These are phyloP conservation scores for Nepenthes alata DNA, from an alignment of 179 eudicot species.

Conservation along the genomic window DNA sequence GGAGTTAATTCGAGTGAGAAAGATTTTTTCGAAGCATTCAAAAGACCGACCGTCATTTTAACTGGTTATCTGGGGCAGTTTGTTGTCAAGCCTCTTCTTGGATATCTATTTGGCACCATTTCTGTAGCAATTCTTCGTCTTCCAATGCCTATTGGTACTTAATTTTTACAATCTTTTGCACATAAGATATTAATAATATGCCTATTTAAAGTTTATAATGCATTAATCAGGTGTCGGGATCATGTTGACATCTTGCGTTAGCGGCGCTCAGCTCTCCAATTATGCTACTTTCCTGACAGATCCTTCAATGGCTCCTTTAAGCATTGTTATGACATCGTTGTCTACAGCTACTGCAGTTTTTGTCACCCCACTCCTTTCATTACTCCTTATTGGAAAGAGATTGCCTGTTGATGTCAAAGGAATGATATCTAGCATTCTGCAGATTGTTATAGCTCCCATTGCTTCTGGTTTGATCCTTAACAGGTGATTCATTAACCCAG, in stretches of 20 bases:
- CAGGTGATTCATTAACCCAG: constrained; percentile 29
- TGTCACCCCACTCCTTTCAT: constrained; percentile 70
- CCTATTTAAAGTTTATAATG: background rate
- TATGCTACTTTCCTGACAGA: constrained; percentile 89
- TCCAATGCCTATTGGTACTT: constrained; percentile 64
- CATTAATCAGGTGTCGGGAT: constrained; percentile 72
- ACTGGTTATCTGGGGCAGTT: constrained; percentile 87
- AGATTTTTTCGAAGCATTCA: constrained; percentile 85
- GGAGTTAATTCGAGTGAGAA: constrained; percentile 89
- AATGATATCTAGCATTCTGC: constrained; percentile 79
- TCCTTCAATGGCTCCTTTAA: constrained; percentile 79
- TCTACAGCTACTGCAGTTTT: constrained; percentile 87
- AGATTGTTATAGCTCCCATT: constrained; percentile 78
- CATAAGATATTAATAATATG: too few relatives aligned
- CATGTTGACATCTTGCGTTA: constrained; percentile 85
- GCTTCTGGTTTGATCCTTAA: constrained; percentile 75
- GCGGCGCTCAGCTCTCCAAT: constrained; percentile 93
- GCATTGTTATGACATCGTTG: constrained; percentile 85
- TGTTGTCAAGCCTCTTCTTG: constrained; percentile 70
- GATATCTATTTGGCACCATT: constrained; percentile 64
- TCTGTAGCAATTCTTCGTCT: constrained; percentile 58
- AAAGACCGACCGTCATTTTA: constrained; percentile 57
- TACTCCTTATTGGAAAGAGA: constrained; percentile 79
- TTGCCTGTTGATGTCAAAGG: constrained; percentile 94
- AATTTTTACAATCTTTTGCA: background rate